These are phyloP conservation scores for Codiaeum variegatum DNA, from an alignment of 441 rosid genomes.

Conservation along the genomic window DNA sequence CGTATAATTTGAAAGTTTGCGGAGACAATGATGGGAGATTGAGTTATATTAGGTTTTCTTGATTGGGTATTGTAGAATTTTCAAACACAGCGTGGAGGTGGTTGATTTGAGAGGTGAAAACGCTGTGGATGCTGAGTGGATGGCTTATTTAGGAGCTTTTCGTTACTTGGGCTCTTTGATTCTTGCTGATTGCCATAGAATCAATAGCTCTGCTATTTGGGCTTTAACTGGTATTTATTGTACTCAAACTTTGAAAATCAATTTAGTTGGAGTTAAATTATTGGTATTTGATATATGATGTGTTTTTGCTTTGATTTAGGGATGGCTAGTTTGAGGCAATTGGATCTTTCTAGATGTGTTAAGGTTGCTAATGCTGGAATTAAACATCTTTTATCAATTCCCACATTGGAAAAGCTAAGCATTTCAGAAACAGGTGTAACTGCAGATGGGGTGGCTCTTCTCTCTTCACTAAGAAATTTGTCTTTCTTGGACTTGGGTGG, in stretches of 20 bases:
- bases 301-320: constrained; percentile 40
- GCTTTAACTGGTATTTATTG: constrained; percentile 51
- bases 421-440: constrained; percentile 66
- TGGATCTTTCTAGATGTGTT: constrained; percentile 76
- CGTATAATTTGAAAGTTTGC: not conserved
- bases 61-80: constrained; percentile 41
- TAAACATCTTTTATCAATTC: constrained; percentile 60
- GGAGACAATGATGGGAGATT: not conserved
- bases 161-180: constrained; percentile 46
- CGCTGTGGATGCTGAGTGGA: constrained; percentile 86
- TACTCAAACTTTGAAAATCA: not conserved
- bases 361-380: constrained; percentile 72
- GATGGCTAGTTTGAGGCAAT: constrained; percentile 60
- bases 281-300: not conserved
- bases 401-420: constrained; percentile 53
- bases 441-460: constrained; percentile 56
- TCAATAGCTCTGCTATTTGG: constrained; percentile 73
- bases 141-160: constrained; percentile 81
- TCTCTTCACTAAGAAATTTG: constrained; percentile 60
- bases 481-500: constrained; percentile 76
- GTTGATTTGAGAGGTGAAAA: constrained; percentile 67
- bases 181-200: constrained; percentile 64
- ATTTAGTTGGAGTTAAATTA: not conserved
- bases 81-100: constrained; percentile 70
- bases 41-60: not conserved